Evolutionary conservation across 2,329 filamentous ascomycete species (phyloP).

Genomic region (Harringtonia lauricola): DNA sequence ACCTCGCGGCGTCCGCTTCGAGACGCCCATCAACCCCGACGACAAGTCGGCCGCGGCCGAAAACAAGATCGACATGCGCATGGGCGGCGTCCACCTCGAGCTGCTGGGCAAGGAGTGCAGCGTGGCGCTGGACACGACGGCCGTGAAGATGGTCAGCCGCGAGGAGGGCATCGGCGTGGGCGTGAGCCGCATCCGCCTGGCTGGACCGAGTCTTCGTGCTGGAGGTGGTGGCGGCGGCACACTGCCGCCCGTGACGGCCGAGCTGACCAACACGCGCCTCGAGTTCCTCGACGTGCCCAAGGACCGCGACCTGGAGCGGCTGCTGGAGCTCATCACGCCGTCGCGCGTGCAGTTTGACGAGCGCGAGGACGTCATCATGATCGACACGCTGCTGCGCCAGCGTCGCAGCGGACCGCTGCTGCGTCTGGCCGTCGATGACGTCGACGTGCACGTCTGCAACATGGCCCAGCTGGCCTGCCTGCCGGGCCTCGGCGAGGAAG

Average conservation of each 20-base stretch:
- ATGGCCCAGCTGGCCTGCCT: slow-evolving; percentile 57
- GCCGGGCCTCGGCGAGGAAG: slow-evolving; percentile 62
- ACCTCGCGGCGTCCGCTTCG: slow-evolving; percentile 46
- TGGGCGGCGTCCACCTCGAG: slow-evolving; percentile 67
- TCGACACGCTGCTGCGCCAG: slow-evolving; percentile 82
- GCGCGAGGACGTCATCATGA: slow-evolving; percentile 83
- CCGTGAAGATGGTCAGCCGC: slow-evolving; percentile 70
- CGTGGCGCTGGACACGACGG: slow-evolving; percentile 63
- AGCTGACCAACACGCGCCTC: slow-evolving; percentile 55
- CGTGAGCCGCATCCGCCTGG: slow-evolving; percentile 64
- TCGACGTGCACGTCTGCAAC: slow-evolving; percentile 52
- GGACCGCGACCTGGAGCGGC: slow-evolving; percentile 67
- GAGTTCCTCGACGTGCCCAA: slow-evolving; percentile 65
- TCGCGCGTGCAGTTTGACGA: slow-evolving; percentile 82
- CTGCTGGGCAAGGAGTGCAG: slow-evolving; percentile 71
- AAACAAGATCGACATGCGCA: slow-evolving; percentile 63
- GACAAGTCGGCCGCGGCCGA: slow-evolving; percentile 34
- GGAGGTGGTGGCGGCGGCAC: slow-evolving; percentile 24
- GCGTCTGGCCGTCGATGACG: slow-evolving; percentile 52
- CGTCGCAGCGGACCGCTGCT: slow-evolving; percentile 77
- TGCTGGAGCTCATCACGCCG: slow-evolving; percentile 80
- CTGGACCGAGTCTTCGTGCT: slow-evolving; percentile 59
- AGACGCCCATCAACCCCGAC: slow-evolving; percentile 31
- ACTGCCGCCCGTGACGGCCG: slow-evolving; percentile 46
- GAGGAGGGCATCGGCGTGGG: slow-evolving; percentile 60